phyloP scores from a whole-genome alignment of 257 asterid genomes.

The Cordia subcordata region DNA sequence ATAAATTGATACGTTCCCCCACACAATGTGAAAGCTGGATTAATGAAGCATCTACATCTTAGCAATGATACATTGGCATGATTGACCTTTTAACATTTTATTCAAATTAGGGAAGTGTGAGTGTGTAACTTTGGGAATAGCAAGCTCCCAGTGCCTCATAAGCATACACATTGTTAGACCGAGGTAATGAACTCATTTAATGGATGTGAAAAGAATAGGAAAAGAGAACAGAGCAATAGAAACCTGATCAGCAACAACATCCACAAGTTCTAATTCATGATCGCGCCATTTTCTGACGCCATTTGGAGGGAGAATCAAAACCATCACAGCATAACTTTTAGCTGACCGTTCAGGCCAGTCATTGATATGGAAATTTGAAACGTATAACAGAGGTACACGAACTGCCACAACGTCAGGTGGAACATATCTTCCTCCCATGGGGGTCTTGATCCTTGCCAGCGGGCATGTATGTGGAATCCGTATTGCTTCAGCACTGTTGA shows the following conservation, averaged over 20 bases:
- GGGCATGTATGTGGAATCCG: slow-evolving; percentile 57
- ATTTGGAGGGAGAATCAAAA: slow-evolving; percentile 47
- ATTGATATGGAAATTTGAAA: slow-evolving; percentile 54
- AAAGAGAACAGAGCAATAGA: slow-evolving; percentile 6
- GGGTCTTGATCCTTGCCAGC: slow-evolving; percentile 47
- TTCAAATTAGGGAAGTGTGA: too few relatives aligned
- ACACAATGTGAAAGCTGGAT: too few relatives aligned
- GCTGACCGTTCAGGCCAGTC: slow-evolving; percentile 56
- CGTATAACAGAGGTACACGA: slow-evolving; percentile 66
- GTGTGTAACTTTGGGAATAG: too few relatives aligned
- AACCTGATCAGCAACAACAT: slow-evolving; percentile 84
- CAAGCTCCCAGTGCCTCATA: too few relatives aligned
- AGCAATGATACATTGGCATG: too few relatives aligned
- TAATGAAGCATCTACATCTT: too few relatives aligned
- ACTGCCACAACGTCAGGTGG: slow-evolving; percentile 66
- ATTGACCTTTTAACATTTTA: too few relatives aligned
- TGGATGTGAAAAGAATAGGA: not conserved
- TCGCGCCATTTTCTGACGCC: slow-evolving; percentile 68
- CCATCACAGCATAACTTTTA: slow-evolving; percentile 69
- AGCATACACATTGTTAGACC: too few relatives aligned
- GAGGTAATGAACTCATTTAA: not conserved
- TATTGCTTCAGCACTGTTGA: slow-evolving; percentile 49
- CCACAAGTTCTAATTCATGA: slow-evolving; percentile 74
- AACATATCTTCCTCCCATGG: slow-evolving; percentile 31
- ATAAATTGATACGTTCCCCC: too few relatives aligned